phyloP scores from a whole-genome alignment of 2,329 filamentous ascomycete species.

The Nigrospora sphaerica region DNA sequence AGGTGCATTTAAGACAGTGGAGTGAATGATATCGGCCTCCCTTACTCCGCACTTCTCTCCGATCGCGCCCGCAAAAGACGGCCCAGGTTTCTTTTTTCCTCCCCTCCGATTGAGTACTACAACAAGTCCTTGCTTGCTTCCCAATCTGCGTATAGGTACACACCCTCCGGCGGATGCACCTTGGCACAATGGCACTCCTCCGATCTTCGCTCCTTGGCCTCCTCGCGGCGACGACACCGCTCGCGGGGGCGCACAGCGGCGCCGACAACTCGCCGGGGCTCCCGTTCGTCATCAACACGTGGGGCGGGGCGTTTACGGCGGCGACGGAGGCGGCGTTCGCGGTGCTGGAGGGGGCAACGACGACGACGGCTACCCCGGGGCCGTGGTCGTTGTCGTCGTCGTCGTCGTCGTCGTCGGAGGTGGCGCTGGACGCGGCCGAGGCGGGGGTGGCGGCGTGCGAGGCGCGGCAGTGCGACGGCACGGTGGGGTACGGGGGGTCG shows the following conservation, averaged over 20 bases:
- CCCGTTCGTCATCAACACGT: constrained; percentile 1
- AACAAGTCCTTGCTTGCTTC: no score
- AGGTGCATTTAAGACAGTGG: no score
- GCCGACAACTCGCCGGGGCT: not conserved
- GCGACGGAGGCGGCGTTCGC: constrained; percentile 1
- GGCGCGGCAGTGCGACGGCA: constrained; percentile 43
- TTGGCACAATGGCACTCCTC: not conserved
- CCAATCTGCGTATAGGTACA: no score
- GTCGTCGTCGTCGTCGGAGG: constrained; percentile 1
- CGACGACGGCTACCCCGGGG: constrained; percentile 2
- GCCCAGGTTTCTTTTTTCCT: no score
- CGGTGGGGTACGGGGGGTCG: constrained; percentile 47
- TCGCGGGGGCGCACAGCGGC: no score
- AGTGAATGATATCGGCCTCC: no score
- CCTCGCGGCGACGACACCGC: not conserved
- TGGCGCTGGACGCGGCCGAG: constrained; percentile 44
- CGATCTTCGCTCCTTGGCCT: not conserved
- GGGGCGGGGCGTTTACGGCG: not conserved
- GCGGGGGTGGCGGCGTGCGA: constrained; percentile 46
- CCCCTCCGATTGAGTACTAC: no score
- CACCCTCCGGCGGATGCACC: no score
- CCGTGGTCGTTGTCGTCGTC: not conserved
- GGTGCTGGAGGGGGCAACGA: not conserved
- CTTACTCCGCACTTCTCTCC: no score
- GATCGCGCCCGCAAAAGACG: no score